Base-by-base conservation (phyloP, 495 filamentous ascomycete species). In the Penicillium desertorum region DNA sequence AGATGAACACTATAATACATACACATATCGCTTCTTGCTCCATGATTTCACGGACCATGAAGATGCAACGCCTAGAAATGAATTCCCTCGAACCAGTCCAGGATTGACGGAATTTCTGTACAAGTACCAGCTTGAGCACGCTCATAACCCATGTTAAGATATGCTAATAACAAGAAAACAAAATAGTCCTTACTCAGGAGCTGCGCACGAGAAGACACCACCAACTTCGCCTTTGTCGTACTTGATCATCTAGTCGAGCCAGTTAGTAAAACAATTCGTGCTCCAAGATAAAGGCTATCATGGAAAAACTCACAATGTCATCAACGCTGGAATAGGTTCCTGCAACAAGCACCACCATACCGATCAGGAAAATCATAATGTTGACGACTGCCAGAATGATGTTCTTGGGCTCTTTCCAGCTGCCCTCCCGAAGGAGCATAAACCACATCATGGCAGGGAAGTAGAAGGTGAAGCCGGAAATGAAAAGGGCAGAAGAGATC, bases 361-460 rank as follows among this genome's bases (percentile, higher is more conserved):
- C 72, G 52, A 74, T 72, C 10, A 68, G 19, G 10, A 68, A 48
- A 34, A 66, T 59, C 4, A 68, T 20, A 3, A n/a, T 25, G 22
- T 74, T 74, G 55, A 56, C 17, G 11, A 63, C 54, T 17, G 52
- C 59, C 36, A 68, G 30, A 7, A 54, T 20, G 23, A 74, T 32
- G 25, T 72, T 72, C 48, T 70, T 71, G 43, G 59, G 69, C 48
- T 66, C 59, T 9, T 59, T 63, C 70, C 71, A 76, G 55, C 69
- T 72, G 1, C 75, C 75, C 55, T 75, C 62, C 42, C 73, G 74
- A 44, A 77, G 59, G 10, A 85, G 75, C 69, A 77, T 70, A 69
- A 86, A 85, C 85, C 86, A 88, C 74, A 88, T 84, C 45, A 81
- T 63, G 25, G 83, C 81, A 66, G 66, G 66, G 60, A 69, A 65